Percentiles rank a stretch among this genome's conserved stretches.
phyloP scores from a whole-genome alignment of 2,329 filamentous ascomycete genomes.

The Hypoxylon sp. region DNA sequence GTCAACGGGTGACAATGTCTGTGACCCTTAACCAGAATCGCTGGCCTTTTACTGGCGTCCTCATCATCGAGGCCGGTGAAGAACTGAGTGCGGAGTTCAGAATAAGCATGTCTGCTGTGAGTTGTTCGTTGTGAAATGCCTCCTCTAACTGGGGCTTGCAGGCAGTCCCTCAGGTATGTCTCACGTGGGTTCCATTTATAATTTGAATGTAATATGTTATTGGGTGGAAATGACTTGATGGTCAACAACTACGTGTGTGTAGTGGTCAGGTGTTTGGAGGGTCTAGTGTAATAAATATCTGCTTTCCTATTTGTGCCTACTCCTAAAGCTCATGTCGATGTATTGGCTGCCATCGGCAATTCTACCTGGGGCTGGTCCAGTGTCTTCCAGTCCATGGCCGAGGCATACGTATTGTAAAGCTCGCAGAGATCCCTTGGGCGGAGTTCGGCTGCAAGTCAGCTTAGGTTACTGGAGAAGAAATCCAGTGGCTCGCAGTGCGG shows the following conservation, averaged over 20 bases:
- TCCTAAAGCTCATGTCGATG: slow-evolving; percentile 45
- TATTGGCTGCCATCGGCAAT: slow-evolving; percentile 50
- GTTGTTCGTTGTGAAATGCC: neutral
- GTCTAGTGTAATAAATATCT: slow-evolving; percentile 49
- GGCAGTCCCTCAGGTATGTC: neutral
- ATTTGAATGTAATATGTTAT: neutral
- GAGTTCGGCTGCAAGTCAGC: too few species aligned
- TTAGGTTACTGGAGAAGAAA: neutral
- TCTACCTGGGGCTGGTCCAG: slow-evolving; percentile 46
- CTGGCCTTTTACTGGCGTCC: neutral
- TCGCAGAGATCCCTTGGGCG: too few species aligned
- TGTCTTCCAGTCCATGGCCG: slow-evolving; percentile 6
- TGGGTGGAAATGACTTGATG: neutral
- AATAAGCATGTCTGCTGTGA: neutral
- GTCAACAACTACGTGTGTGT: neutral
- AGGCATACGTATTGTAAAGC: neutral
- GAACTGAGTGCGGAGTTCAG: neutral
- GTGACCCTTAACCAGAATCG: neutral
- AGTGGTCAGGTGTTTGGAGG: slow-evolving; percentile 45
- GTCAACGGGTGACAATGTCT: neutral
- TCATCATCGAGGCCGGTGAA: neutral
- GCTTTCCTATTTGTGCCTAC: slow-evolving; percentile 45
- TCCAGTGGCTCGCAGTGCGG: neutral
- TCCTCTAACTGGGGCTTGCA: neutral
- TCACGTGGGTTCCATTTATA: neutral